Evolutionary conservation across 78 protist genomes (phyloP).

Genomic region (Fonticula alba): DNA sequence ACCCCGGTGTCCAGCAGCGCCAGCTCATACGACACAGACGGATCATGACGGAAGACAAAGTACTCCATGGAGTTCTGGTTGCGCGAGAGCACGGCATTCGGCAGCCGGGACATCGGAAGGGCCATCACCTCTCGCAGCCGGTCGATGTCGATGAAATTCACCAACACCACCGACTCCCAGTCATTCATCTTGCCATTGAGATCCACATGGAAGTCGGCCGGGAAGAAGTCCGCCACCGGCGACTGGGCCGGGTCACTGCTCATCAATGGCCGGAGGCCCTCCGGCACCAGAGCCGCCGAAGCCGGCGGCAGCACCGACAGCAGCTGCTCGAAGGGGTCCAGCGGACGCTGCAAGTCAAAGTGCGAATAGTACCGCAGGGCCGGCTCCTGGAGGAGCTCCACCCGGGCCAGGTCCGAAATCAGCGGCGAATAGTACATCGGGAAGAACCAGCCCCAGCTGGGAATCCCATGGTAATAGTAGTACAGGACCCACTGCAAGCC

Average conservation of each 20-base stretch:
- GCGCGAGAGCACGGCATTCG: not conserved
- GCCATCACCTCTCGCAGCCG: conserved; percentile 26
- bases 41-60: too few relatives aligned
- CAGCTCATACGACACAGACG: too few relatives aligned
- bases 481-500: conserved; percentile 68
- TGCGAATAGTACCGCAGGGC: too few relatives aligned
- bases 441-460: conserved; percentile 80
- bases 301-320: conserved; percentile 69
- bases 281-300: conserved; percentile 23
- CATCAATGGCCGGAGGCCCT: conserved; percentile 24
- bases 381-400: too few relatives aligned
- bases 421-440: conserved; percentile 87
- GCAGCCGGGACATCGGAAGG: not conserved
- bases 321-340: conserved; percentile 73
- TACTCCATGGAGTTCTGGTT: too few relatives aligned
- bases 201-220: conserved; percentile 46
- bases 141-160: conserved; percentile 45
- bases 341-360: conserved; percentile 22
- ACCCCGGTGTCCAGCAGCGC: too few relatives aligned
- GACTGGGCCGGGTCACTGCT: conserved; percentile 5
- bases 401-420: conserved; percentile 16
- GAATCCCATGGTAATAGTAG: conserved; percentile 75
- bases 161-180: conserved; percentile 60
- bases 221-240: conserved; percentile 56
- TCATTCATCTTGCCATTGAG: conserved; percentile 36